Evolutionary conservation across 192 early-diverging fungal genomes (phyloP).

Genomic region (Radiomyces spectabilis): DNA sequence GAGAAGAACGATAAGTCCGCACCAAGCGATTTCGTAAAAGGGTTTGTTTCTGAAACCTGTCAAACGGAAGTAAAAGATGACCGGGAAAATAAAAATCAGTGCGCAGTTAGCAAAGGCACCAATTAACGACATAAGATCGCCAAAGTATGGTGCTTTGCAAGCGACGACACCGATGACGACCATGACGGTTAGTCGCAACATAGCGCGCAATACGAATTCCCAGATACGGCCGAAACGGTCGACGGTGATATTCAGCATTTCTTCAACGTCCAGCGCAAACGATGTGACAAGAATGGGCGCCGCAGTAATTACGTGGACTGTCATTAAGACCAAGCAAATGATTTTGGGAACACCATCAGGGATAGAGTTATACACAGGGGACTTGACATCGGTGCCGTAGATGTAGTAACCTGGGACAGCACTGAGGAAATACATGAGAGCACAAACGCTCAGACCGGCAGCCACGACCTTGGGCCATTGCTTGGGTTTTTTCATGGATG

Average conservation of each 20-base stretch:
- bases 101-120: constrained; percentile 65
- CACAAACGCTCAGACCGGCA: constrained; percentile 45
- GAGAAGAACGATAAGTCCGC: constrained; percentile 41
- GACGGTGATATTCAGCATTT: constrained; percentile 37
- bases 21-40: constrained; percentile 35
- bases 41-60: constrained; percentile 34
- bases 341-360: constrained; percentile 40
- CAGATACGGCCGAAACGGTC: constrained; percentile 19
- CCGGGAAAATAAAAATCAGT: constrained; percentile 77
- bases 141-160: constrained; percentile 66
- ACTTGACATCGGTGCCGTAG: constrained; percentile 46
- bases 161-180: constrained; percentile 45
- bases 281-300: constrained; percentile 58
- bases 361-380: constrained; percentile 53
- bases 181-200: constrained; percentile 41
- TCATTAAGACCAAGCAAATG: constrained; percentile 50
- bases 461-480: constrained; percentile 48
- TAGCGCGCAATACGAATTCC: constrained; percentile 34
- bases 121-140: constrained; percentile 64
- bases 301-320: constrained; percentile 58
- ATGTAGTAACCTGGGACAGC: constrained; percentile 55
- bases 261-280: constrained; percentile 56
- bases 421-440: constrained; percentile 53
- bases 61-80: constrained; percentile 66
- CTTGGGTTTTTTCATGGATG: constrained; percentile 49